Evolutionary conservation across 768 basidiomycete genomes (phyloP), one percentile per base, ranked within the genome.

Genomic region (Porpolomopsis calyptriformis): DNA sequence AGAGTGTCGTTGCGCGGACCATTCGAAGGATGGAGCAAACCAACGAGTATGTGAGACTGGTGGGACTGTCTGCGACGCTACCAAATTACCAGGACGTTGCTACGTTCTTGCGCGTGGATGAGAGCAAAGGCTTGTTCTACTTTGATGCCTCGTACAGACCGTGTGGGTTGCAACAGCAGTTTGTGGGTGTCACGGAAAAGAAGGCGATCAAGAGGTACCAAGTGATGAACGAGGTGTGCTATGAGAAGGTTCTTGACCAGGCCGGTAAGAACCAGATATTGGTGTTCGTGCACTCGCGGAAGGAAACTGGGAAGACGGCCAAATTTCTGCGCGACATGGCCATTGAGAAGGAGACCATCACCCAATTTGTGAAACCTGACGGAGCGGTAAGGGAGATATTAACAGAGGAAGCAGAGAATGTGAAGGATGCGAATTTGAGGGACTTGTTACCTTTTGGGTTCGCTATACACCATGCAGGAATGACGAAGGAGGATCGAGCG

Each of bases 61-160:
- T 99, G 29, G 96, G 93, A 47, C 71, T 99, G 4, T 97, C 93
- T 2, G 96, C 96, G 1, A 99, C 96, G 0, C 68, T 99, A n/a
- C 96, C 96, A 16, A 98, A 99, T 60, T 98, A 93, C 63, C 82
- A 92, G 61, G 96, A 98, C 54, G 96, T 99, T 31, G 96, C 96
- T 0, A 82, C 87, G 3, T 98, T 99, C 78, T 79, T 99, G 20
- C 86, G 92, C 5, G 92, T 98, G 4, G 89, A 99, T 59, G 79
- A 82, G 45, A 76, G 77, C 36, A 91, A 89, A 61, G 94, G 96
- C 0, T 68, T 99, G 0, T 99, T 99, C 69, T 94, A 93, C 69
- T 99, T 99, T 56, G 94, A 99, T 55, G 84, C 91, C 0, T 78
- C 88, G 0, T 94, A 88, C 58, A 77, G 96, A 33, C 94, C 94